A percentile compares a stretch with the other conserved stretches of the same genome.
phyloP scores from a whole-genome alignment of 768 basidiomycete species.

The Cyclocybe cylindracea region DNA sequence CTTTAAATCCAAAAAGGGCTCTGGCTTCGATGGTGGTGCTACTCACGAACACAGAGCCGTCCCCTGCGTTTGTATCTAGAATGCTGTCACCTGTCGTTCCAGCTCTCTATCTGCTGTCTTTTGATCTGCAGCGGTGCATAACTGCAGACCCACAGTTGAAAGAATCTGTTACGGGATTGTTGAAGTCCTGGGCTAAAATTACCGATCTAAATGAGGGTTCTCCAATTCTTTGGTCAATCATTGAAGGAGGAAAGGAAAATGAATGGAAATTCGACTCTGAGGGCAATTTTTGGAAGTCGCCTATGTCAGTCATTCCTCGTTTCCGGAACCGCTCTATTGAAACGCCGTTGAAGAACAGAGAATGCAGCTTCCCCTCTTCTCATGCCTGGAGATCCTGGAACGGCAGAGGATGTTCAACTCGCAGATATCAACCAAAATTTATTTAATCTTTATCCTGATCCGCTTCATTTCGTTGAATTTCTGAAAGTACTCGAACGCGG shows the following conservation, averaged over 20 bases:
- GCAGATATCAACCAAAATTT: conserved; percentile 54
- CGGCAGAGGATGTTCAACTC: conserved; percentile 41
- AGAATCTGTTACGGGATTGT: conserved; percentile 57
- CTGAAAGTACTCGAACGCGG: conserved; percentile 64
- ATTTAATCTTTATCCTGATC: conserved; percentile 75
- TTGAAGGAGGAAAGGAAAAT: conserved; percentile 46
- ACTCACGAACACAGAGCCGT: conserved; percentile 77
- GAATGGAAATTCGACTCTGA: conserved; percentile 60
- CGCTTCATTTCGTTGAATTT: conserved; percentile 64
- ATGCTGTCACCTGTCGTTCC: conserved; percentile 71
- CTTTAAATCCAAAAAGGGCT: conserved; percentile 35
- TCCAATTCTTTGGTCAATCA: conserved; percentile 57
- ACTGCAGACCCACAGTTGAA: conserved; percentile 66
- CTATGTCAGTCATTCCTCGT: conserved; percentile 25
- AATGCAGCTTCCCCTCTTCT: conserved; percentile 40
- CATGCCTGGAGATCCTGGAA: conserved; percentile 49
- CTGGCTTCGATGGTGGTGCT: conserved; percentile 56
- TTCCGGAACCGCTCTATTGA: not conserved
- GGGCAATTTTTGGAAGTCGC: conserved; percentile 45
- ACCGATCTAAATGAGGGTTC: conserved; percentile 52
- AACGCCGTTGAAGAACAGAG: conserved; percentile 20
- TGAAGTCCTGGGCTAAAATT: conserved; percentile 78
- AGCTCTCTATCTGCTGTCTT: conserved; percentile 63
- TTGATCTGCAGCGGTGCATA: conserved; percentile 52
- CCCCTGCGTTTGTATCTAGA: conserved; percentile 61